These are phyloP conservation scores for Phoma herbarum DNA, from an alignment of 2,329 filamentous ascomycete genomes.

Conservation along the genomic window DNA sequence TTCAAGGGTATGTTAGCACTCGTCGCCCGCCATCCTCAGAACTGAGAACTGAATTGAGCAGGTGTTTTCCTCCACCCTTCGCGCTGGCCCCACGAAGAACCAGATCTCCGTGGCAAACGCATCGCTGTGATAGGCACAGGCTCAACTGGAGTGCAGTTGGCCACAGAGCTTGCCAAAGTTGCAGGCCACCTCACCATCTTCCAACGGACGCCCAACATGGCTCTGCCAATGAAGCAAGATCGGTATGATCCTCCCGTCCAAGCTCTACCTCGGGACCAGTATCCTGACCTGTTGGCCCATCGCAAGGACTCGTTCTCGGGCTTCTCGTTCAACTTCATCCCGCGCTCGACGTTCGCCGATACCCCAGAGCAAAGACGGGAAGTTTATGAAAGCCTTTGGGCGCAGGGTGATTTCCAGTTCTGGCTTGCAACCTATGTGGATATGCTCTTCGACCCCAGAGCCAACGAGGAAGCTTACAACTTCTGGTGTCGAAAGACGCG, in stretches of 20 bases:
- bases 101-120: slow-evolving; percentile 63
- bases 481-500: slow-evolving; percentile 55
- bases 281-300: slow-evolving; percentile 26
- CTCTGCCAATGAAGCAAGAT: slow-evolving; percentile 36
- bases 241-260: slow-evolving; percentile 53
- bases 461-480: slow-evolving; percentile 54
- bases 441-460: slow-evolving; percentile 46
- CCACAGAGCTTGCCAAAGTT: slow-evolving; percentile 64
- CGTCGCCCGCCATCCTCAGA: neutral
- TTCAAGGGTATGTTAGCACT: slow-evolving; percentile 31
- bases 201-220: slow-evolving; percentile 64
- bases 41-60: neutral
- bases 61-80: slow-evolving; percentile 62
- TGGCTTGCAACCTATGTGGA: slow-evolving; percentile 47
- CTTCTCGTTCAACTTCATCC: slow-evolving; percentile 34
- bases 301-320: slow-evolving; percentile 27
- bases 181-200: slow-evolving; percentile 64
- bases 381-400: slow-evolving; percentile 33
- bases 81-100: slow-evolving; percentile 65
- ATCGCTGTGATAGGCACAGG: slow-evolving; percentile 68
- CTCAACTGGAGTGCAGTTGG: slow-evolving; percentile 68
- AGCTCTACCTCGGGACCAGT: slow-evolving; percentile 45
- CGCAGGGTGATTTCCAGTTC: slow-evolving; percentile 34
- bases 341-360: slow-evolving; percentile 32
- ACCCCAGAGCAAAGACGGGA: slow-evolving; percentile 25